A percentile compares a stretch with the other conserved stretches of the same genome.
phyloP scores from a whole-genome alignment of 2,329 filamentous ascomycete genomes.

The Gremmenia infestans region DNA sequence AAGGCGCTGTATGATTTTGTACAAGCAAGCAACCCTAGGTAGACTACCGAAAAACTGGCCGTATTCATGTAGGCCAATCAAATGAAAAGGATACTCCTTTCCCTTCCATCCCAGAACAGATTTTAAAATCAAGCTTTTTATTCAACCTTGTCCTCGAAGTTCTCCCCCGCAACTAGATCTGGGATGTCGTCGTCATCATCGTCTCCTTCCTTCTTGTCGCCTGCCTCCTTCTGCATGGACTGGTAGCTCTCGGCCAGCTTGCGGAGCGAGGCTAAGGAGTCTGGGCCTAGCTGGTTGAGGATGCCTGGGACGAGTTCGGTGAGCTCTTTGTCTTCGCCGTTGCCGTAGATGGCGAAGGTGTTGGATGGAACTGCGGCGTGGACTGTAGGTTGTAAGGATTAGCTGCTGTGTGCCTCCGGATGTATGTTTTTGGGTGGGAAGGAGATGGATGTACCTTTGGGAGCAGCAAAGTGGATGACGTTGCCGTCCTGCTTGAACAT shows the following conservation, averaged over 20 bases:
- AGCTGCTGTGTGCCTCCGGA: not conserved
- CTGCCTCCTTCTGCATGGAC: slow-evolving; percentile 94
- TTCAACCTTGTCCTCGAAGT: slow-evolving; percentile 85
- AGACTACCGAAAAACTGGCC: slow-evolving; percentile 25
- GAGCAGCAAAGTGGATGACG: slow-evolving; percentile 97
- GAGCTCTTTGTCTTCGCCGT: slow-evolving; percentile 99
- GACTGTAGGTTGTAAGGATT: slow-evolving; percentile 49
- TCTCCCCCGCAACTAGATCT: slow-evolving; percentile 93
- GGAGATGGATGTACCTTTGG: slow-evolving; percentile 64
- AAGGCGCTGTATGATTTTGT: slow-evolving; percentile 30
- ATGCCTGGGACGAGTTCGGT: slow-evolving; percentile 99
- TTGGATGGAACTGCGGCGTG: slow-evolving; percentile 96
- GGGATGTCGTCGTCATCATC: slow-evolving; percentile 89
- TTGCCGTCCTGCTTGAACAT: slow-evolving; percentile 99
- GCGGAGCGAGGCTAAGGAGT: slow-evolving; percentile 94
- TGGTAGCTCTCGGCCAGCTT: slow-evolving; percentile 99
- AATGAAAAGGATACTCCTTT: slow-evolving; percentile 16
- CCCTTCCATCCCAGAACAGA: slow-evolving; percentile 1
- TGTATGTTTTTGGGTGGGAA: not conserved
- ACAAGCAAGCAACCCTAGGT: slow-evolving; percentile 28
- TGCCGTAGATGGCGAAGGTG: slow-evolving; percentile 99
- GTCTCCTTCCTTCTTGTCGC: slow-evolving; percentile 67
- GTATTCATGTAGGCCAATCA: slow-evolving; percentile 20
- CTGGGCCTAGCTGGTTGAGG: slow-evolving; percentile 98
- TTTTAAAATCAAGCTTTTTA: slow-evolving; percentile 20